Base-by-base conservation (phyloP, 257 asterid genomes). In the Ballota nigra region DNA sequence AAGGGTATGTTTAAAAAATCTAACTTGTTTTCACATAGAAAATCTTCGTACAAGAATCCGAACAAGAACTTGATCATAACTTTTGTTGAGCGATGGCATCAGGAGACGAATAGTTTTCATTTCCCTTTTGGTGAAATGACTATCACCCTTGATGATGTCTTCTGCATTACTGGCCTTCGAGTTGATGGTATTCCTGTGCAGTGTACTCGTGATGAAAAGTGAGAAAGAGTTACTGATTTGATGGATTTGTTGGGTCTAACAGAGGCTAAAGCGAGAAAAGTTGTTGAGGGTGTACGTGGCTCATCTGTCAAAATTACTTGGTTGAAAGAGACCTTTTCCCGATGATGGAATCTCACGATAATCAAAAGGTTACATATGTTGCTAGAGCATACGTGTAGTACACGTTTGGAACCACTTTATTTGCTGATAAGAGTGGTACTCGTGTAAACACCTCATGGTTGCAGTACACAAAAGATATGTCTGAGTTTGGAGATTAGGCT, bases 191-290 rank as follows among this genome's bases (percentile, higher is more conserved):
- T 2, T 4, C 47, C 16, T 2, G 47, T 9, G 36, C 15, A 1
- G 0, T 8, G 3, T 40, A 12, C 2, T 8, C 15, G 4, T 8
- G 15, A 8, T 2, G 47, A 40, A 40, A 40, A 12, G 10, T 0
- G 10, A 9, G 1, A 2, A 1, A 0, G 4, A 8, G 1, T 8
- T 0, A 3, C 0, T 0, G 2, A 8, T 1, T 12, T 40, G 12
- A 8, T 8, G 47, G 15, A 40, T 15, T 1, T 8, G 1, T 8
- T 40, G 47, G 4, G 15, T 11, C 4, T 8, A 8, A 40, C 15
- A 12, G 8, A 2, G 15, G 4, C 0, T 0, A 0, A 8, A 8
- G 15, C n/a, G 6, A 40, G 8, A 40, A n/a, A 5, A 0, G 47
- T 0, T 5, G 15, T 40, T 10, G 15, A 2, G 0, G 15, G 15